These are phyloP conservation scores for Laguncularia racemosa DNA, from an alignment of 345 rosid genomes.

Conservation along the genomic window DNA sequence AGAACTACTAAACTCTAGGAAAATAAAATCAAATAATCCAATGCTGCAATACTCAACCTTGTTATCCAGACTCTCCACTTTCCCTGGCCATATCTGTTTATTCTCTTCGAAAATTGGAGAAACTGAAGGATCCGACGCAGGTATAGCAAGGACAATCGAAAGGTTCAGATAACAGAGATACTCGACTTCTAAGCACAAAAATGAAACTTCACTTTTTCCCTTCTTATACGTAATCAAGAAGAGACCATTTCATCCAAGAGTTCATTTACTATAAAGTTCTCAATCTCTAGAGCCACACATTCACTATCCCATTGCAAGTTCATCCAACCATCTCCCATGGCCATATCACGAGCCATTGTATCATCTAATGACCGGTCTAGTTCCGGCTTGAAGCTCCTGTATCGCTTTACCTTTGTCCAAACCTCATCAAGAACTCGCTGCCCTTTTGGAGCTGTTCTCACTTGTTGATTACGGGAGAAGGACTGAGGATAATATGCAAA, in stretches of 20 bases:
- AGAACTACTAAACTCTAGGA: too few species aligned
- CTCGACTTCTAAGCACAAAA: neutral
- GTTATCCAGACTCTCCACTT: too few species aligned
- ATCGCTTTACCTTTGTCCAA: conserved; percentile 50
- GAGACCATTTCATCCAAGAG: conserved; percentile 41
- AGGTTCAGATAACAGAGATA: too few species aligned
- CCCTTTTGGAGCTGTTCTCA: conserved; percentile 32
- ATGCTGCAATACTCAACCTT: too few species aligned
- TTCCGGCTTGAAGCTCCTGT: conserved; percentile 16
- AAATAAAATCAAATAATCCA: too few species aligned
- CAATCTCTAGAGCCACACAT: conserved; percentile 59
- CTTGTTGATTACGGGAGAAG: conserved; percentile 20
- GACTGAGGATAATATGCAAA: conserved; percentile 48
- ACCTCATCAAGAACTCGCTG: conserved; percentile 48
- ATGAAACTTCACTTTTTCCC: neutral
- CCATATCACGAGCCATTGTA: conserved; percentile 47
- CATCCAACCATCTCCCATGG: conserved; percentile 59
- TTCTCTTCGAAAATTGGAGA: too few species aligned
- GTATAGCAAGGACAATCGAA: too few species aligned
- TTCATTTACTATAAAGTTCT: conserved; percentile 60
- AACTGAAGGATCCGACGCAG: too few species aligned
- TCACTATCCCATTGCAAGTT: conserved; percentile 43
- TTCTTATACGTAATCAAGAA: neutral
- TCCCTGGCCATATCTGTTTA: too few species aligned
- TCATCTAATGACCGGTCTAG: conserved; percentile 49